Evolutionary conservation across 75 land plant genomes (phyloP), one percentile per base, ranked within the genome.

Genomic region (Pinus taeda): DNA sequence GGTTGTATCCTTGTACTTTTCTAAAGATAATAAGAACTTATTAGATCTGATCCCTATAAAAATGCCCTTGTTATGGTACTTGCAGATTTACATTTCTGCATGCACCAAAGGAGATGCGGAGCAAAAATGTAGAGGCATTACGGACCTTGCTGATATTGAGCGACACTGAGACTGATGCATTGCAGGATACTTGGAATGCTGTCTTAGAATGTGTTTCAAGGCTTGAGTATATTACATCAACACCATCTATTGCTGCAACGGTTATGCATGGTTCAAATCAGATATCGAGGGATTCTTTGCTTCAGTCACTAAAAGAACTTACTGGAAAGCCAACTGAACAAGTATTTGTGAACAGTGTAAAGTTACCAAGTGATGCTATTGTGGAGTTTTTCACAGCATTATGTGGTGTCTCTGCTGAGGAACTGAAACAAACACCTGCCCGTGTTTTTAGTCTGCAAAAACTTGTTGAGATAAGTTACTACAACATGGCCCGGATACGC

Each of bases 101-200:
- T 92, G 92, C 93, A 18, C 98, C 96, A 81, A 96, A 89, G 77
- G 93, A 96, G 73, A 91, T 96, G 97, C 88, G 95, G 15, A 84
- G 87, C 61, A 96, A 93, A 82, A 96, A 96, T 85, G 97, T 94
- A 73, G 98, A 94, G 81, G 98, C 97, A 18, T 74, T 96, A 69
- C 85, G 94, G 56, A 89, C 90, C 36, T 83, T 96, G 45, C 85
- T 96, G 57, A 83, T 79, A n/a, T 67, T 96, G 60, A 79, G 90
- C 81, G 93, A 94, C 45, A 60, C 74, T 45, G 98, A 92, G 57
- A 83, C 88, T 30, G 83, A 90, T 78, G 86, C 92, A 22, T 83
- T 96, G 60, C 97, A 92, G 75, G 97, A 94, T 81, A 90, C 98
- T 39, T 96, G 98, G 98, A 96, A 90, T 83, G 96, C 98, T 75